phyloP scores from a whole-genome alignment of 1,284 basidiomycete species.

The Ustilago esculenta region DNA sequence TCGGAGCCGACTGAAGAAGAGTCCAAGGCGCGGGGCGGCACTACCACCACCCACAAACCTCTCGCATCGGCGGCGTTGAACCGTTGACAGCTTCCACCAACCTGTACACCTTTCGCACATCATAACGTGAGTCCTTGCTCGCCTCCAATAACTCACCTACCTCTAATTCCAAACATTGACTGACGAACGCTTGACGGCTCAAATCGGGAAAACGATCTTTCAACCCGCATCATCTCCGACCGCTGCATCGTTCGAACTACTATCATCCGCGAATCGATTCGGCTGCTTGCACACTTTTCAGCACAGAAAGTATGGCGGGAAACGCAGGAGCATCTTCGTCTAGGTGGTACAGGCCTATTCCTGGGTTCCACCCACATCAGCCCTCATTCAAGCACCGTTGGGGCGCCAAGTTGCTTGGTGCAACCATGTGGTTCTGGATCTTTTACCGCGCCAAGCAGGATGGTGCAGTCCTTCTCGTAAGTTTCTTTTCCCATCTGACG shows the following conservation, averaged over 20 bases:
- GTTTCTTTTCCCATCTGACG: slow-evolving; percentile 26
- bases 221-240: too few species aligned
- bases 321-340: slow-evolving; percentile 18
- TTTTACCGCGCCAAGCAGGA: slow-evolving; percentile 66
- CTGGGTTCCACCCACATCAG: slow-evolving; percentile 62
- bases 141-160: too few species aligned
- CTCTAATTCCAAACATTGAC: too few species aligned
- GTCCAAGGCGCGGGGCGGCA: too few species aligned
- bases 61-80: neutral
- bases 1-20: too few species aligned
- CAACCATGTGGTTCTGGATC: slow-evolving; percentile 67
- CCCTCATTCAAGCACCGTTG: slow-evolving; percentile 61
- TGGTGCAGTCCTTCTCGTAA: slow-evolving; percentile 64
- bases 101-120: too few species aligned
- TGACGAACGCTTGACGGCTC: too few species aligned
- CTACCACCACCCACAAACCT: neutral
- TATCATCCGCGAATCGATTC: too few species aligned
- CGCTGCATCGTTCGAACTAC: too few species aligned
- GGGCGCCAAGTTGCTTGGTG: slow-evolving; percentile 62
- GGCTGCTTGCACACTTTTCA: too few species aligned
- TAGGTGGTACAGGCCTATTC: slow-evolving; percentile 58
- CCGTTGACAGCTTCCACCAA: neutral
- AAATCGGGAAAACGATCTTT: too few species aligned
- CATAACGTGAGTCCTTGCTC: too few species aligned
- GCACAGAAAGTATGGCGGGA: slow-evolving; percentile 23